phyloP scores from a whole-genome alignment of 768 basidiomycete species.

The Russula sp. region DNA sequence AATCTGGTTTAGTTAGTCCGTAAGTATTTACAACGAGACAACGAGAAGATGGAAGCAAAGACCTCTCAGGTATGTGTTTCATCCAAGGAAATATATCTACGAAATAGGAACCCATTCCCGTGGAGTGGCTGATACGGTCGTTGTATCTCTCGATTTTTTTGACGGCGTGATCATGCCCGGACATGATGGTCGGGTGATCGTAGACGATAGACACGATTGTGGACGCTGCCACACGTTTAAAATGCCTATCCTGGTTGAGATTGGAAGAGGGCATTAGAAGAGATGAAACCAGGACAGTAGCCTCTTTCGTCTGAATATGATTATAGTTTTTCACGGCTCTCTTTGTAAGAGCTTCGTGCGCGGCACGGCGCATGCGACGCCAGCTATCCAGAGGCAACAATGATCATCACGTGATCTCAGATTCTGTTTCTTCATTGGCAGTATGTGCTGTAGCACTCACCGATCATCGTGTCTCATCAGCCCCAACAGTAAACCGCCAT shows the following conservation, averaged over 20 bases:
- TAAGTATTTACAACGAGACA: not conserved
- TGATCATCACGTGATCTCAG: too few relatives aligned
- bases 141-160: slow-evolving; percentile 1
- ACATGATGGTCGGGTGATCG: slow-evolving; percentile 20
- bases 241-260: slow-evolving; percentile 34
- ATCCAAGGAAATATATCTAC: slow-evolving; percentile 23
- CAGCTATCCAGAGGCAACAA: slow-evolving; percentile 33
- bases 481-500: slow-evolving; percentile 1
- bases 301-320: slow-evolving; percentile 34
- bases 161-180: not conserved
- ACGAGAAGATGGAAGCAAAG: not conserved
- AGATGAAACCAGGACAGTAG: slow-evolving; percentile 34
- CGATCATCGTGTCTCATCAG: slow-evolving; percentile 6
- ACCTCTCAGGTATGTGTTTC: slow-evolving; percentile 20
- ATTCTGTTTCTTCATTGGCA: too few relatives aligned
- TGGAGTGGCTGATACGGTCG: not conserved
- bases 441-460: not conserved
- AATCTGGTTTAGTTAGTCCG: slow-evolving; percentile 1
- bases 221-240: slow-evolving; percentile 34
- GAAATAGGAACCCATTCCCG: not conserved
- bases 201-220: slow-evolving; percentile 34
- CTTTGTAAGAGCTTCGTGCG: slow-evolving; percentile 37
- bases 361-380: slow-evolving; percentile 37
- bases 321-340: slow-evolving; percentile 30
- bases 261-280: slow-evolving; percentile 33